These are phyloP conservation scores for Emydomyces testavorans DNA, from an alignment of 2,329 filamentous ascomycete species.

Conservation along the genomic window DNA sequence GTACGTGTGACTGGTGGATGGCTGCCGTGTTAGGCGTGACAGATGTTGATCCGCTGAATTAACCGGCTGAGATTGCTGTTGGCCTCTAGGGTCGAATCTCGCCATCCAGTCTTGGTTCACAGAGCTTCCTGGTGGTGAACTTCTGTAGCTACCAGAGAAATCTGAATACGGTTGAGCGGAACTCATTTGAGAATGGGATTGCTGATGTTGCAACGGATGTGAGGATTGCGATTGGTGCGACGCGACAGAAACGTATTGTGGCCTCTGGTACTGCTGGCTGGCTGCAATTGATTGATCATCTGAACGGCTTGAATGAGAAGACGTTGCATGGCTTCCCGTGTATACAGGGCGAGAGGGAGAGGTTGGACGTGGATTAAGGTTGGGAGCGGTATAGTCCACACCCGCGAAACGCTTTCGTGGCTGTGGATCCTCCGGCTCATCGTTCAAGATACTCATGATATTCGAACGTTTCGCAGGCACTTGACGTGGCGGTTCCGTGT, in stretches of 20 bases:
- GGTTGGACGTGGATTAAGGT: slow-evolving; percentile 17
- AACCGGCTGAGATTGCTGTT: slow-evolving; percentile 14
- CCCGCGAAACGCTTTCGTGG: slow-evolving; percentile 36
- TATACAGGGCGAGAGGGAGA: slow-evolving; percentile 20
- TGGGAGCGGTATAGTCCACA: slow-evolving; percentile 24
- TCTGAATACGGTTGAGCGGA: slow-evolving; percentile 10
- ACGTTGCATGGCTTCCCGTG: slow-evolving; percentile 22
- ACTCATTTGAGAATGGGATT: slow-evolving; percentile 19
- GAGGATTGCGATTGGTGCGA: slow-evolving; percentile 20
- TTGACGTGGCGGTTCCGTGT: slow-evolving; percentile 30
- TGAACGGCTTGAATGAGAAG: slow-evolving; percentile 9
- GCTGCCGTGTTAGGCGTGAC: slow-evolving; percentile 8
- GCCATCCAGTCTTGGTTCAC: slow-evolving; percentile 33
- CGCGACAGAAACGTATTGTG: slow-evolving; percentile 16
- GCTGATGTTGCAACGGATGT: slow-evolving; percentile 12
- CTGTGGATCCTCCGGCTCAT: slow-evolving; percentile 38
- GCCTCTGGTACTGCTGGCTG: slow-evolving; percentile 12
- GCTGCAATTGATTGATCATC: slow-evolving; percentile 4
- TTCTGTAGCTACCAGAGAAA: slow-evolving; percentile 4
- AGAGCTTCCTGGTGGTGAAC: slow-evolving; percentile 14
- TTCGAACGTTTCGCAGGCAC: slow-evolving; percentile 40
- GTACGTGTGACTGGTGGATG: slow-evolving; percentile 6
- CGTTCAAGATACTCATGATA: slow-evolving; percentile 40
- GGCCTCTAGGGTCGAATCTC: slow-evolving; percentile 31
- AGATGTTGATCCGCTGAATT: slow-evolving; percentile 2